phyloP scores from a whole-genome alignment of 179 eudicot species.

The Amaranthus tricolor region DNA sequence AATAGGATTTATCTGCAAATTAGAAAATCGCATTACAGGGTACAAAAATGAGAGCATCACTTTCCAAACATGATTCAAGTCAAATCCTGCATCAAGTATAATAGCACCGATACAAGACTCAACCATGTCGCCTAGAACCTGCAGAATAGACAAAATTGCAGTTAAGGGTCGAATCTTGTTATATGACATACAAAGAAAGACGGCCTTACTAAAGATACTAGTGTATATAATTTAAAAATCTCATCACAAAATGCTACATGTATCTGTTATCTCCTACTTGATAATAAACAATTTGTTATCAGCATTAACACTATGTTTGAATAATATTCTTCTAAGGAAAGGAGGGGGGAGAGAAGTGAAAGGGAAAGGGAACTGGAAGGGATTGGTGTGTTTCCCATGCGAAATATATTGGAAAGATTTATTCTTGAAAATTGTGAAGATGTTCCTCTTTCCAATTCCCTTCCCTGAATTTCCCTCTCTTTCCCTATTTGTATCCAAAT shows the following conservation, averaged over 20 bases:
- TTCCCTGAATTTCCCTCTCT: no score
- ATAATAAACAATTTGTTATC: not conserved
- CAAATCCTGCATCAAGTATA: slow-evolving; percentile 82
- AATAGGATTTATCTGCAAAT: slow-evolving; percentile 58
- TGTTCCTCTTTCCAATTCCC: no score
- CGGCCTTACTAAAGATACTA: not conserved
- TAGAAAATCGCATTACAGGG: slow-evolving; percentile 58
- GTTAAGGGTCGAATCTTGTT: not conserved
- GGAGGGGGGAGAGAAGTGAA: no score
- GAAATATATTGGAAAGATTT: no score
- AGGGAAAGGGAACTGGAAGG: no score
- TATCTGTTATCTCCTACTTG: not conserved
- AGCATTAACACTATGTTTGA: not conserved
- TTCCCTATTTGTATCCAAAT: no score
- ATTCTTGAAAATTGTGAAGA: no score
- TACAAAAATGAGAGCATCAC: slow-evolving; percentile 64
- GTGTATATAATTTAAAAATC: not conserved
- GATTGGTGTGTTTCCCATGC: no score
- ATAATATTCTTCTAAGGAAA: no score
- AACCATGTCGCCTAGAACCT: slow-evolving; percentile 95
- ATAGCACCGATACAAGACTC: slow-evolving; percentile 92
- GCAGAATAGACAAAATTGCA: slow-evolving; percentile 27
- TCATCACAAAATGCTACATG: not conserved
- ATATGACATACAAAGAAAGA: not conserved
- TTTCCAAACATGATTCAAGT: slow-evolving; percentile 68